A percentile compares a stretch with the other conserved stretches of the same genome.
phyloP scores from a whole-genome alignment of 2,329 filamentous ascomycete genomes.

The Camillea tinctor region DNA sequence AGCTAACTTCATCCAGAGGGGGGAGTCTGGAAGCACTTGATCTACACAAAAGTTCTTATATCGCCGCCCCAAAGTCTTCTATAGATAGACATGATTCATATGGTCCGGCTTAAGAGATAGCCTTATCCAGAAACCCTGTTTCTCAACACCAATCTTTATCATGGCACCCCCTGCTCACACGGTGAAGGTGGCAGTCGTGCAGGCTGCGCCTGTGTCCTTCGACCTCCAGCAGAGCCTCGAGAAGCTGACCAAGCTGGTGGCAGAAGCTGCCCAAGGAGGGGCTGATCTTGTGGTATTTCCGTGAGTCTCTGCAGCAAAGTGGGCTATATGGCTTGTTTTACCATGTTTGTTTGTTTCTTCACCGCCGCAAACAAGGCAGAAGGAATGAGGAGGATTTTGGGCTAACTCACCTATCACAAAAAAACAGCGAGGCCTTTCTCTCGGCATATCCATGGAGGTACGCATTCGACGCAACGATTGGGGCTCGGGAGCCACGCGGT shows the following conservation, averaged over 20 bases:
- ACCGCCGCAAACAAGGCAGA: conserved; percentile 6
- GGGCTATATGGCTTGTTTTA: neutral
- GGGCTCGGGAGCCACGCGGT: conserved; percentile 39
- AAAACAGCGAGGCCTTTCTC: conserved; percentile 37
- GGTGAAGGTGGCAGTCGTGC: conserved; percentile 39
- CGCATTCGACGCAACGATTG: conserved; percentile 42
- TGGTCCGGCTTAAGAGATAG: neutral
- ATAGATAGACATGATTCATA: neutral
- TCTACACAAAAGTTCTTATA: neutral
- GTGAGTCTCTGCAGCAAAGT: conserved; percentile 26
- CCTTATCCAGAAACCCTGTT: neutral
- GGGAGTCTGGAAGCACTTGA: neutral
- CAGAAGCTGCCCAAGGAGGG: conserved; percentile 35
- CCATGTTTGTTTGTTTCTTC: neutral
- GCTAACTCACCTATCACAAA: neutral
- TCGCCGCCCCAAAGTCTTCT: neutral
- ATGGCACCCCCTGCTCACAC: conserved; percentile 19
- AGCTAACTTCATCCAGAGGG: neutral
- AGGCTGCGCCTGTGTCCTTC: conserved; percentile 41
- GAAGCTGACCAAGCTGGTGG: conserved; percentile 34
- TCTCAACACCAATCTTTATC: conserved; percentile 6
- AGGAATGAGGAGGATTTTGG: neutral
- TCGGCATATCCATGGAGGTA: conserved; percentile 44
- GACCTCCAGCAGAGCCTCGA: conserved; percentile 36
- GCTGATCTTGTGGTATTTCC: conserved; percentile 42